Percentiles rank a stretch among this genome's conserved stretches.
These are phyloP conservation scores for Parastagonospora avenae DNA, from an alignment of 2,329 filamentous ascomycete species.

Conservation along the genomic window DNA sequence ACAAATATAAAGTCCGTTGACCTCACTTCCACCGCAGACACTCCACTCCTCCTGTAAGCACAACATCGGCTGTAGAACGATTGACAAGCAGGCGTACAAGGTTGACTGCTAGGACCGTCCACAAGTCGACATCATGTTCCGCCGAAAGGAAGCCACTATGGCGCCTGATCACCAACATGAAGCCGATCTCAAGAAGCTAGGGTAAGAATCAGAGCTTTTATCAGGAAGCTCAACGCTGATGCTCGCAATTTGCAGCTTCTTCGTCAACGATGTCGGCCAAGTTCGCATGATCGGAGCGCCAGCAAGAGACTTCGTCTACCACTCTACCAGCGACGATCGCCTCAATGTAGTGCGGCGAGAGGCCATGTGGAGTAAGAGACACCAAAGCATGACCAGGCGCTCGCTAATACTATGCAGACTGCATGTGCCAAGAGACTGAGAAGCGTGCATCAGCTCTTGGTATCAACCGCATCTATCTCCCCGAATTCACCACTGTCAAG, in stretches of 20 bases:
- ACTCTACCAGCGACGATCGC: slow-evolving; percentile 73
- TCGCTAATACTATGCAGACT: slow-evolving; percentile 54
- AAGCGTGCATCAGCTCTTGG: slow-evolving; percentile 66
- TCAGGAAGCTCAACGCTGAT: not conserved
- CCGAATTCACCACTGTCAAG: slow-evolving; percentile 54
- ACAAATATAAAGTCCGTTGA: not conserved
- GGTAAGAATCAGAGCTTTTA: slow-evolving; percentile 57
- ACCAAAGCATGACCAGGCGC: not conserved
- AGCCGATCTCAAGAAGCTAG: slow-evolving; percentile 69
- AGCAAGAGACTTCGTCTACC: slow-evolving; percentile 74
- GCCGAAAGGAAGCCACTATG: slow-evolving; percentile 69
- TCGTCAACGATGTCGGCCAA: slow-evolving; percentile 75
- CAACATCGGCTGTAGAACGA: too few relatives aligned
- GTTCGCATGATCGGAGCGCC: slow-evolving; percentile 72
- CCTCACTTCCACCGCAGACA: not conserved
- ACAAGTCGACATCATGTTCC: slow-evolving; percentile 67
- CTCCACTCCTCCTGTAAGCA: not conserved
- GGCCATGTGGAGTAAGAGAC: slow-evolving; percentile 68
- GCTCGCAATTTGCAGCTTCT: slow-evolving; percentile 63
- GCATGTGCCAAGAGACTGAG: slow-evolving; percentile 65
- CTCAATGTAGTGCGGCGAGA: slow-evolving; percentile 74
- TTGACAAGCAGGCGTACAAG: too few relatives aligned
- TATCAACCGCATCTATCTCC: slow-evolving; percentile 66
- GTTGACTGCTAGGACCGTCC: not conserved
- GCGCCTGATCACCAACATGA: slow-evolving; percentile 70